A percentile compares a stretch with the other conserved stretches of the same genome.
These are phyloP conservation scores for Neurospora tetrasperma DNA, from an alignment of 495 filamentous ascomycete species.

Conservation along the genomic window DNA sequence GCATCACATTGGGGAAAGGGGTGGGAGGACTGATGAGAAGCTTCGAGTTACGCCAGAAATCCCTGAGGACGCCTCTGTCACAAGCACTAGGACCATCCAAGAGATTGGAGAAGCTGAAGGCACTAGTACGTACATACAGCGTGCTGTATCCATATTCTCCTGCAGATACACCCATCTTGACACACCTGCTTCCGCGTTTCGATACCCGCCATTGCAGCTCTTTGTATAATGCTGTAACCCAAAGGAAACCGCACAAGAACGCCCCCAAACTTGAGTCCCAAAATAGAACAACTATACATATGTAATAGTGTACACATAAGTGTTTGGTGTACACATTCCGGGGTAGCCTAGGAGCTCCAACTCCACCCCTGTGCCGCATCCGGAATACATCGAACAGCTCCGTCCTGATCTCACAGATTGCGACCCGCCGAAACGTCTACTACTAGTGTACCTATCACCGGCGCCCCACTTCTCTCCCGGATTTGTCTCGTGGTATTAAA, in stretches of 20 bases:
- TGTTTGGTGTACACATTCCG: background rate
- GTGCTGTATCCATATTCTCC: background rate
- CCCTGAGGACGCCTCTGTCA: background rate
- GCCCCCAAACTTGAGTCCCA: background rate
- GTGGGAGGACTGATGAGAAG: background rate
- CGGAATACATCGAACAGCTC: conserved; percentile 4
- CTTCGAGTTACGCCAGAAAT: background rate
- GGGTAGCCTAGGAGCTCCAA: background rate
- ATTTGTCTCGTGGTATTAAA: background rate
- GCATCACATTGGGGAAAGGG: background rate
- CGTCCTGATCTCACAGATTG: conserved; percentile 12
- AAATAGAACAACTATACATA: background rate
- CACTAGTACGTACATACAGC: background rate
- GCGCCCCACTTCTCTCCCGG: background rate
- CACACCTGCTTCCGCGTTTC: background rate
- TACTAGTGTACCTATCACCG: background rate
- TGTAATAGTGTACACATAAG: background rate
- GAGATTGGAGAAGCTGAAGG: background rate
- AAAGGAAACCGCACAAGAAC: background rate
- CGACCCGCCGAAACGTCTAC: conserved; percentile 2
- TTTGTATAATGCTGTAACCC: background rate
- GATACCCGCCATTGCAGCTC: background rate
- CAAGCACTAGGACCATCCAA: background rate
- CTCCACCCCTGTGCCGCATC: conserved; percentile 1
- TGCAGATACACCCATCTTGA: background rate